Base-by-base conservation (phyloP, 1,284 basidiomycete species). In the Schizophyllum amplum region DNA sequence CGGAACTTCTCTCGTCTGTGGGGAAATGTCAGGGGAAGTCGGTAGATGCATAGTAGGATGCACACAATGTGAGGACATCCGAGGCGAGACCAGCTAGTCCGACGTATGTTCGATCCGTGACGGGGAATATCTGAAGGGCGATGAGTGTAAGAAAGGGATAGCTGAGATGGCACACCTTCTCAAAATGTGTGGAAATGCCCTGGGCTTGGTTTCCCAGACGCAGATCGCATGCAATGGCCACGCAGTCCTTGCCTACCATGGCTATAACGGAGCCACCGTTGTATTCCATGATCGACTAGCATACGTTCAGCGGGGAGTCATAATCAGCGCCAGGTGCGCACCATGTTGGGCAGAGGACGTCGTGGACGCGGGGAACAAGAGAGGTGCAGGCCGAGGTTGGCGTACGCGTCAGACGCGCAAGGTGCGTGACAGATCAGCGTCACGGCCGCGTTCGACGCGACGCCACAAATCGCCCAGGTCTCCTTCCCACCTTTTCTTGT, bases 241-340 rank as follows among this genome's bases (percentile, higher is more conserved):
- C 97, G 72, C 97, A 99, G 68, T 95, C 92, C 77, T 98, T 98
- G 62, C 97, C 97, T 61, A 90, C 89, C 94, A 99, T 99, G 75
- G 97, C 97, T 73, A 99, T 84, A 66, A 97, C 93, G 74, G 94
- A 97, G 74, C 97, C 97, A 76, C 93, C 93, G 79, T 95, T 95
- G 64, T 86, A 81, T 75, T 92, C 81, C 88, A 92, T 87, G 65
- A 87, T 84, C 68, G 89, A 92, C 90, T 90, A 60, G 24, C 23
- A 7, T 21, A 47, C 6, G 23, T 24, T 67, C 26, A 68, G 59
- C 23, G 58, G 23, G 24, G 11, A 5, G 49, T 21, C 5, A 6
- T 42, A n/a, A 4, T 47, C 22, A n/a, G 23, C 11, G 21, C 27
- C 0, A 13, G 15, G n/a, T 24, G 62, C 72, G 60, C 54, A 77